Conservation (phyloP, 139 green algal genomes). For the Haematococcus lacustris region DNA sequence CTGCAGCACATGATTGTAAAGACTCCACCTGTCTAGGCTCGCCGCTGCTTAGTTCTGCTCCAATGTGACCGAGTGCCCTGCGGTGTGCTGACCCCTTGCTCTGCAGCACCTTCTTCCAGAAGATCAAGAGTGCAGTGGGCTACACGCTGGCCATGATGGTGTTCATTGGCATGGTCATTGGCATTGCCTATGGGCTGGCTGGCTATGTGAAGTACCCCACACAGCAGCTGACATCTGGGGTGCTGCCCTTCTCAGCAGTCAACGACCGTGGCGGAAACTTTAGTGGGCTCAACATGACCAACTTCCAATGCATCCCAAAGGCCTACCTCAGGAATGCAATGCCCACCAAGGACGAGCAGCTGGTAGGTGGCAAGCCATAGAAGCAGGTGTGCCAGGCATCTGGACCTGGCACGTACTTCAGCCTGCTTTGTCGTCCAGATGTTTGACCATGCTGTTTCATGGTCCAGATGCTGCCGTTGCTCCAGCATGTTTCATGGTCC, state of each 20-base stretch:
- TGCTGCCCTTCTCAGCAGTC: conserved; percentile 40
- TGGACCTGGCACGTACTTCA: no score
- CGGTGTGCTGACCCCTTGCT: neutral
- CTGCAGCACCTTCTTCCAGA: conserved; percentile 47
- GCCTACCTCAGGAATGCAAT: no score
- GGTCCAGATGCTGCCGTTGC: no score
- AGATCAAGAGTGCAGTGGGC: conserved; percentile 44
- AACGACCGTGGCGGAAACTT: neutral
- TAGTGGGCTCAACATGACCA: conserved; percentile 1
- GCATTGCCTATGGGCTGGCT: conserved; percentile 64
- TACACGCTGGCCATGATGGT: conserved; percentile 44
- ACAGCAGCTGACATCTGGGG: conserved; percentile 61
- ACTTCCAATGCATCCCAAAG: conserved; percentile 16
- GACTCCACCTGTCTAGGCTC: no score
- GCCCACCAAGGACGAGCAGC: no score
- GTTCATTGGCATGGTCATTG: conserved; percentile 55
- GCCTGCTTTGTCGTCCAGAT: no score
- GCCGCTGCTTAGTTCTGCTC: no score
- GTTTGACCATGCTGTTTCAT: no score
- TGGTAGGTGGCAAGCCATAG: no score
- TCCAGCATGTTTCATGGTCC: no score
- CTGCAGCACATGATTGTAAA: no score
- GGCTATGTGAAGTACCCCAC: conserved; percentile 85
- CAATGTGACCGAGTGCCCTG: neutral
- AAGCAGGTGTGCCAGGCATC: no score